Evolutionary conservation across 2,329 filamentous ascomycete genomes (phyloP).

Genomic region (Xylaria hypoxylon): DNA sequence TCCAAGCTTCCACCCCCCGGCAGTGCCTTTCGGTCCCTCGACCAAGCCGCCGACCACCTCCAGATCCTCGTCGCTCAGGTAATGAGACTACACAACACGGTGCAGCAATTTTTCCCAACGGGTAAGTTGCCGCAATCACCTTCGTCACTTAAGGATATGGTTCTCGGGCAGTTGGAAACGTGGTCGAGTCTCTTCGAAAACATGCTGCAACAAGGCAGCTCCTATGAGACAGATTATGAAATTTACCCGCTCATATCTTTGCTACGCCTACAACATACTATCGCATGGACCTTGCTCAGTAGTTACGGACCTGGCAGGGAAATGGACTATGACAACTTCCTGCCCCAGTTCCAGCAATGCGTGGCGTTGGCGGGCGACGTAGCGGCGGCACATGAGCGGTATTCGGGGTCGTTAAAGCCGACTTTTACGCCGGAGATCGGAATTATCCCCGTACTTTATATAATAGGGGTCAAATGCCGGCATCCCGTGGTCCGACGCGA

Average conservation of each 20-base stretch:
- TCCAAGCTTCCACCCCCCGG: constrained; percentile 33
- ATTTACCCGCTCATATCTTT: constrained; percentile 43
- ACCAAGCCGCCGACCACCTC: constrained; percentile 51
- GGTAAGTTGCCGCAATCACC: constrained; percentile 26
- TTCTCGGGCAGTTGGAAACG: constrained; percentile 44
- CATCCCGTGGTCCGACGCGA: constrained; percentile 51
- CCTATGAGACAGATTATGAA: constrained; percentile 29
- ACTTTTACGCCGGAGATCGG: constrained; percentile 53
- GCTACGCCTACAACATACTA: constrained; percentile 50
- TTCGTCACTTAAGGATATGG: constrained; percentile 31
- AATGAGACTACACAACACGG: constrained; percentile 48
- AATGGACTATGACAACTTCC: constrained; percentile 49
- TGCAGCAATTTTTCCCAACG: constrained; percentile 39
- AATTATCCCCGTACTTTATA: constrained; percentile 51
- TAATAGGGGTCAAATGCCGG: constrained; percentile 54
- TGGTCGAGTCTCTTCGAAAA: constrained; percentile 48
- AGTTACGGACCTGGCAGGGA: constrained; percentile 45
- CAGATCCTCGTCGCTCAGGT: constrained; percentile 48
- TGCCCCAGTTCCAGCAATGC: constrained; percentile 49
- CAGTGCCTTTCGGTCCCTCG: constrained; percentile 47
- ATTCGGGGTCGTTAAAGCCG: constrained; percentile 41
- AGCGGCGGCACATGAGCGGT: constrained; percentile 42
- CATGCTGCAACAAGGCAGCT: constrained; percentile 41
- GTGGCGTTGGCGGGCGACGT: constrained; percentile 44
- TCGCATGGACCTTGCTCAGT: constrained; percentile 46